Evolutionary conservation across 2,329 filamentous ascomycete species (phyloP), one percentile per base, ranked within the genome.

Genomic region (Ophiostoma sp.): DNA sequence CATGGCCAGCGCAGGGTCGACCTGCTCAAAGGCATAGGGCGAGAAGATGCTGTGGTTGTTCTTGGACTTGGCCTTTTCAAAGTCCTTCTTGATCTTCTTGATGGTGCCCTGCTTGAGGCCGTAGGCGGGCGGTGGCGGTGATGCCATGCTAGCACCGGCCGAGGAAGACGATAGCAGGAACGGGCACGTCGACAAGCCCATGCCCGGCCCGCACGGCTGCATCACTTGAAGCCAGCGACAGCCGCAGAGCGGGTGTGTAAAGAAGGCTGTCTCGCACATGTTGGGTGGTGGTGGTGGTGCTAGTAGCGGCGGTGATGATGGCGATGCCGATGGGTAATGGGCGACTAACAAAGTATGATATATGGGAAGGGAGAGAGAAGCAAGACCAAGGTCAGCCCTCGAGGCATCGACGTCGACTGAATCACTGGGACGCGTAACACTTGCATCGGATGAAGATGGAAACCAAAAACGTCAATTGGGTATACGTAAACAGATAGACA

Each of bases 181-280:
- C 0, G 76, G 73, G 75, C 84, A 87, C 41, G 76, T 82, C 69
- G 75, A 76, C 76, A 86, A 85, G 69, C 84, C 83, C 75, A 79
- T 78, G 12, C 80, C 80, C 0, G 82, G 81, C 4, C 73, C 77
- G 76, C 84, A 87, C 5, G 81, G 79, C 62, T 76, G 70, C 3
- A 75, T 75, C 73, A 86, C 78, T 70, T 79, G 74, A 58, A 82
- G 78, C 84, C 84, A 87, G 72, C 78, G 79, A 77, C 85, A 84
- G 11, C 77, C 76, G 79, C 84, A 86, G 69, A 72, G 72, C 65
- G 79, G 80, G 75, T 83, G 81, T 69, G 78, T 77, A 75, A 80
- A 84, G 75, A 82, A 81, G 40, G 76, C 79, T n/a, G 81, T 78
- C 18, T 73, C 72, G 74, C 83, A 85, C 83, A 85, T 85, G n/a